Percentiles rank a stretch among this genome's conserved stretches.
Evolutionary conservation across 768 basidiomycete genomes (phyloP).

Genomic region (Mycena latifolia): DNA sequence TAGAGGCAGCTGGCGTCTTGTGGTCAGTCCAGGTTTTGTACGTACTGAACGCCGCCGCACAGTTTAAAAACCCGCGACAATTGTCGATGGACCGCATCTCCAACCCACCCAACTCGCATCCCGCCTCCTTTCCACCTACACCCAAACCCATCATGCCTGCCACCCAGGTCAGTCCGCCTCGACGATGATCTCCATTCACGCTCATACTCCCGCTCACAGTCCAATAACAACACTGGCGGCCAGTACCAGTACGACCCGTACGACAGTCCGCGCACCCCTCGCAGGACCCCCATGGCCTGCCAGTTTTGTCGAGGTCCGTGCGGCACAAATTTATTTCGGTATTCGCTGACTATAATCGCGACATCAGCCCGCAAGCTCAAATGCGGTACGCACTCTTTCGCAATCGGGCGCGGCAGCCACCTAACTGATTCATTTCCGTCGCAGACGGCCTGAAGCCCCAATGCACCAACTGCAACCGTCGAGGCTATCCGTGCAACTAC

Average conservation of each 20-base stretch:
- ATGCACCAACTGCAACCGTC: conserved; percentile 75
- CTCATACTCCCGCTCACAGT: conserved; percentile 6
- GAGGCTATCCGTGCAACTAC: conserved; percentile 71
- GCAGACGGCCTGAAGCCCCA: conserved; percentile 66
- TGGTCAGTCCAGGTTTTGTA: conserved; percentile 12
- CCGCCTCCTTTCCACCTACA: neutral
- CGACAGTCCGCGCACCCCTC: conserved; percentile 41
- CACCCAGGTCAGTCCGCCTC: conserved; percentile 9
- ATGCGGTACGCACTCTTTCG: conserved; percentile 53
- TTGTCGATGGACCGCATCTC: neutral
- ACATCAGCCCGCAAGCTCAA: conserved; percentile 75
- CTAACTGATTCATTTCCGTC: neutral
- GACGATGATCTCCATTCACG: neutral
- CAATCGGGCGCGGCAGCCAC: neutral
- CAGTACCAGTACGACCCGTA: conserved; percentile 32
- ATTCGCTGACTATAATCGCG: neutral
- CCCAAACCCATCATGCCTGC: conserved; percentile 6
- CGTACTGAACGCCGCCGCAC: conserved; percentile 18
- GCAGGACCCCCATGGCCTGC: conserved; percentile 78
- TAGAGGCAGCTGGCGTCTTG: conserved; percentile 4
- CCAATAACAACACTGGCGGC: conserved; percentile 19
- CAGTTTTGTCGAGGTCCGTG: conserved; percentile 77
- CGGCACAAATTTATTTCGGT: conserved; percentile 3
- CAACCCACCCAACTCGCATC: neutral
- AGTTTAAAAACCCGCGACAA: conserved; percentile 30